phyloP scores from a whole-genome alignment of 306 rosid genomes.

The Malus sieversii region DNA sequence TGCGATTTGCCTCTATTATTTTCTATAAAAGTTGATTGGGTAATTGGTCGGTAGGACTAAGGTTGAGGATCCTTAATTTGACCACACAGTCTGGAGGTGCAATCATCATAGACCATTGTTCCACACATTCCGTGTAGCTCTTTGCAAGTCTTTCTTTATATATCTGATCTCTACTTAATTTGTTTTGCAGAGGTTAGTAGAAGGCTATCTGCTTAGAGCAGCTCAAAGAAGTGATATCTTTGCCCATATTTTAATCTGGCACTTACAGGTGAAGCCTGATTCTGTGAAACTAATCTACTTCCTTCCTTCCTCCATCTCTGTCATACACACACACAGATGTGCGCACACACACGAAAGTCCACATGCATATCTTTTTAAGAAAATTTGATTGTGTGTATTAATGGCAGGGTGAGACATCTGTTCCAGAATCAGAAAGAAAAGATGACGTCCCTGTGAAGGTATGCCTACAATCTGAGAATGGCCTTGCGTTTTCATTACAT shows the following conservation, averaged over 20 bases:
- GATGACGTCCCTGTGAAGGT: slow-evolving; percentile 64
- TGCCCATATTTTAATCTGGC: slow-evolving; percentile 96
- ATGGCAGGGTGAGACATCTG: slow-evolving; percentile 76
- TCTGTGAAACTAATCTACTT: neutral
- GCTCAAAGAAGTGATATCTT: slow-evolving; percentile 89
- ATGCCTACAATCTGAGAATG: slow-evolving; percentile 2
- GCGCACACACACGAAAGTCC: neutral
- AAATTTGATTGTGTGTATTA: slow-evolving; percentile 13
- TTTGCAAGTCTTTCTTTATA: neutral
- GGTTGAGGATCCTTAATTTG: slow-evolving; percentile 5
- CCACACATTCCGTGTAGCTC: neutral
- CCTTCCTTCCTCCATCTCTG: neutral
- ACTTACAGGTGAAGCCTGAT: slow-evolving; percentile 60
- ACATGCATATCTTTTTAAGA: neutral
- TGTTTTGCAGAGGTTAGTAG: slow-evolving; percentile 73
- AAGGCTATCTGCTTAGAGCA: slow-evolving; percentile 96
- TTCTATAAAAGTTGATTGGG: neutral
- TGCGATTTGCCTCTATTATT: neutral
- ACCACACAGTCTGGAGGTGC: neutral
- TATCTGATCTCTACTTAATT: slow-evolving; percentile 15
- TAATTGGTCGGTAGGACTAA: neutral
- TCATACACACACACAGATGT: neutral
- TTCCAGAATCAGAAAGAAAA: slow-evolving; percentile 60
- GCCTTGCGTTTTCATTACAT: neutral
- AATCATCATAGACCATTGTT: neutral